Evolutionary conservation across 2,329 filamentous ascomycete species (phyloP), one percentile per base, ranked within the genome.

Genomic region (Hypoxylon sp.): DNA sequence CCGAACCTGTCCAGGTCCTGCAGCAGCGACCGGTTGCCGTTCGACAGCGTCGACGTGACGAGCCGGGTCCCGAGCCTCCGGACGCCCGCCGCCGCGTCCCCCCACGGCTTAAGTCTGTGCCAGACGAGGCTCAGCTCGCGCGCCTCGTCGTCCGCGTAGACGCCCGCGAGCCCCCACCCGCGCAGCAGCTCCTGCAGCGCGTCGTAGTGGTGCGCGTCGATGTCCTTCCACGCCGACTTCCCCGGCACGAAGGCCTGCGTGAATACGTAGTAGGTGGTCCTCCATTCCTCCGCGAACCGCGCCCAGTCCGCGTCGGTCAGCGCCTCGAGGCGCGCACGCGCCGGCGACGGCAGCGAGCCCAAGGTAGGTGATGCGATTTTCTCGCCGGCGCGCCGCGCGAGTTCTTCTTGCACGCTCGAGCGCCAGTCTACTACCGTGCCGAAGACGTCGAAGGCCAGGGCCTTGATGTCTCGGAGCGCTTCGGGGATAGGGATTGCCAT

Each of bases 361-460:
- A 78, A 76, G 39, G 79, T 70, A 15, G 82, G 79, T 30, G 82
- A 82, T 47, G 88, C 79, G 13, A 73, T 72, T 69, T 85, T 84
- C 59, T 79, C 76, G 26, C 77, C 73, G 13, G 86, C 84, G 39
- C 82, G 81, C 10, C 80, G 73, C 22, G 78, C 74, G 49, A 95
- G 83, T 56, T 86, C 85, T 7, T 82, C 78, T 13, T 83, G 85
- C 19, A 95, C 86, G 1, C 87, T 87, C 39, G 81, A 81, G 59
- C 91, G 89, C 91, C 91, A 94, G 80, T 94, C 85, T 47, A 95
- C 91, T 66, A 89, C 87, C 1, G 92, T 95, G 68, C 91, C 91
- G 76, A 94, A 93, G 70, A 93, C 85, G 78, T 93, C 91, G 72
- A 92, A 93, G 56, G 89, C 82, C 32, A 93, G 80, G 6, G 85